Evolutionary conservation across 352 stramenopile genomes (phyloP), one percentile per base, ranked within the genome.

Genomic region (Phytophthora boehmeriae): DNA sequence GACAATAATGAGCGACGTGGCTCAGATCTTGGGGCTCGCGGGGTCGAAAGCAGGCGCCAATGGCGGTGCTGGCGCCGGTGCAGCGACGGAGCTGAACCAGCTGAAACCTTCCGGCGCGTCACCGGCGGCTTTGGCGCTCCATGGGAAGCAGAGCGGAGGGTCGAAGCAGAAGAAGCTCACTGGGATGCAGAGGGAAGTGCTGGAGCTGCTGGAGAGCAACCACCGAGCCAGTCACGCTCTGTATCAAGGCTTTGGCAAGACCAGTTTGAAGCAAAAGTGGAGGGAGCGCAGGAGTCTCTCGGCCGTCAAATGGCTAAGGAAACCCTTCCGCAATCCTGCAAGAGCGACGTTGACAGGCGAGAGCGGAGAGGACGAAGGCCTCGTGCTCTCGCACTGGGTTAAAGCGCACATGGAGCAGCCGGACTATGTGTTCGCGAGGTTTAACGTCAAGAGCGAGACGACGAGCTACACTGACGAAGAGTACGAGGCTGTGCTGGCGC

Each of bases 341-440:
- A 66, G 82, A 2, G 73, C 59, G 19, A 66, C 72, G 0, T 53
- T 89, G 14, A 59, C 65, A 0, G 79, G 79, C 4, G 79, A 89
- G 43, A 67, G 35, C 1, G 43, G 43, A 17, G 79, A 78, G 4
- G 36, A 41, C 28, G 35, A 63, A 22, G 78, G 75, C 1, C 68
- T 91, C 1, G 75, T 77, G 47, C 68, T 91, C 27, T 71, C 59
- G 1, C 82, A 89, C 64, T 91, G 82, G 82, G 75, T 73, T 32
- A 91, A 91, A 41, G 75, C 78, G 14, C 73, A 85, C 11, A 4
- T 83, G 13, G 76, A 84, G 27, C 63, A 73, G 22, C 67, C 76
- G 4, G 79, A 88, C 44, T 91, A 91, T 67, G 75, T 88, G 35
- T 89, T 91, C 41, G 71, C 82, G 10, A 66, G 79, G 17, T 91